A percentile compares a stretch with the other conserved stretches of the same genome.
Evolutionary conservation across 306 rosid genomes (phyloP).

Genomic region (Prinsepia uniflora): DNA sequence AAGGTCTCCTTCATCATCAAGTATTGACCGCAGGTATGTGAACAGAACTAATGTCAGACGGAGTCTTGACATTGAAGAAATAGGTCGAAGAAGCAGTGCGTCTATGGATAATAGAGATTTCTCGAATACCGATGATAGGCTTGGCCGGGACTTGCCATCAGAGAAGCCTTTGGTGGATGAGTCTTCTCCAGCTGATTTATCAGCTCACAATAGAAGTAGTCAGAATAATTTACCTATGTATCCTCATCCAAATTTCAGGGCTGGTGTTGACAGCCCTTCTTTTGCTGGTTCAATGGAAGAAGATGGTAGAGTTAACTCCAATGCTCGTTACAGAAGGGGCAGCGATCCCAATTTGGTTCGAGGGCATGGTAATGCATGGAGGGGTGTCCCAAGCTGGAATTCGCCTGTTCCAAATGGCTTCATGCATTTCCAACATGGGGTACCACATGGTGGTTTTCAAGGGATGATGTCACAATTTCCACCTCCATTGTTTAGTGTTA

Average conservation of each 20-base stretch:
- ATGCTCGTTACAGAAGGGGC: slow-evolving; percentile 68
- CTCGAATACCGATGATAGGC: slow-evolving; percentile 58
- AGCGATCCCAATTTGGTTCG: slow-evolving; percentile 74
- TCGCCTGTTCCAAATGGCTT: slow-evolving; percentile 82
- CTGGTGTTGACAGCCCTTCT: slow-evolving; percentile 69
- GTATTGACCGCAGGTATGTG: slow-evolving; percentile 62
- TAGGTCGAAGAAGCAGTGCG: slow-evolving; percentile 62
- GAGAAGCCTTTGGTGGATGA: slow-evolving; percentile 66
- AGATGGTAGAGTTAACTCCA: slow-evolving; percentile 73
- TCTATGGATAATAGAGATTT: slow-evolving; percentile 61
- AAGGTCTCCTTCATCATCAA: slow-evolving; percentile 77
- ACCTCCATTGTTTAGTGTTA: slow-evolving; percentile 75
- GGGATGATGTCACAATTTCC: slow-evolving; percentile 84
- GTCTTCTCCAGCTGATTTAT: slow-evolving; percentile 60
- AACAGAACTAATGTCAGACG: slow-evolving; percentile 53
- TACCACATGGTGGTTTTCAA: slow-evolving; percentile 86
- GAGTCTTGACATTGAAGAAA: slow-evolving; percentile 70
- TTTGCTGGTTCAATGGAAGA: slow-evolving; percentile 75
- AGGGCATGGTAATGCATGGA: slow-evolving; percentile 85
- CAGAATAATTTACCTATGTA: slow-evolving; percentile 59
- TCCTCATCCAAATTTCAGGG: slow-evolving; percentile 63
- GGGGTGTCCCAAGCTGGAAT: slow-evolving; percentile 85
- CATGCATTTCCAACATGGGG: slow-evolving; percentile 91
- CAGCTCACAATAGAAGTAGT: slow-evolving; percentile 56
- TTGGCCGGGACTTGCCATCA: slow-evolving; percentile 45